Percentiles rank a stretch among this genome's conserved stretches.
phyloP scores from a whole-genome alignment of 257 asterid genomes.

The Perilla frutescens region DNA sequence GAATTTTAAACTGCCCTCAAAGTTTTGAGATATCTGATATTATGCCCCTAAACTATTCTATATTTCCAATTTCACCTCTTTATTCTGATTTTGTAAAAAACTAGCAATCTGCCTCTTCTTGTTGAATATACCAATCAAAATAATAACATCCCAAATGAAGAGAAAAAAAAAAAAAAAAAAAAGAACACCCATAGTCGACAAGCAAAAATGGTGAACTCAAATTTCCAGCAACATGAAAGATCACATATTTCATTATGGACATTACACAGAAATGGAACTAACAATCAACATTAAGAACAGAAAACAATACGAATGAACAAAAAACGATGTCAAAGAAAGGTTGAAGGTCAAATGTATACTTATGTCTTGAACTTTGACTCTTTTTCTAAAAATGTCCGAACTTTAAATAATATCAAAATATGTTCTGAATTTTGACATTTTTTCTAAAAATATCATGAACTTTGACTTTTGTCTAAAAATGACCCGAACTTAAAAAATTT shows the following conservation, averaged over 20 bases:
- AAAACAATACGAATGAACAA: background rate
- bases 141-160: background rate
- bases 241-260: background rate
- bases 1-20: constrained; percentile 22
- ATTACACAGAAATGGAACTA: background rate
- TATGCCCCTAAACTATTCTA: constrained; percentile 10
- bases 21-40: constrained; percentile 18
- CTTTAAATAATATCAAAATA: no score
- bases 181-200: no score
- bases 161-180: background rate
- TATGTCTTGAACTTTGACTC: no score
- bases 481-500: no score
- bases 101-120: no score
- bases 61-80: constrained; percentile 8
- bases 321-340: background rate
- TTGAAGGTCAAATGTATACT: no score
- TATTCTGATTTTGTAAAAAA: no score
- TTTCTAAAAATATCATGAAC: no score
- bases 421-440: no score
- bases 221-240: background rate
- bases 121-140: background rate
- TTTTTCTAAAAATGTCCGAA: no score
- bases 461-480: no score
- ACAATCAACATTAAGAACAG: background rate
- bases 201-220: background rate